A percentile compares a stretch with the other conserved stretches of the same genome.
Conservation (phyloP, 345 rosid species). For the Brassica napus region Da-Ae NC_063443.1:19414501-19415000, state of each 20-base stretch:
- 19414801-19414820: neutral
- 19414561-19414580: conserved; percentile 1
- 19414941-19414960: too few species aligned
- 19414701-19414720: conserved; percentile 32
- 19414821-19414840: neutral
- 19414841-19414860: too few species aligned
- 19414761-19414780: neutral
- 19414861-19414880: too few species aligned
- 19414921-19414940: too few species aligned
- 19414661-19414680: conserved; percentile 7
- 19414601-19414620: neutral
- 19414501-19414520: conserved; percentile 25
- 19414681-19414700: conserved; percentile 17
- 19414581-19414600: neutral
- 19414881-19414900: too few species aligned
- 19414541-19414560: neutral
- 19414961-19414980: too few species aligned
- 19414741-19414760: conserved; percentile 35
- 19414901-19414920: too few species aligned
- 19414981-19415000: too few species aligned
- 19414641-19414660: neutral
- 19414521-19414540: neutral
- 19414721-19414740: conserved; percentile 26
- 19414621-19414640: neutral
- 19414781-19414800: neutral